Conservation (phyloP, 2,329 filamentous ascomycete species). For the Cylindrodendrum hubeiense region DNA sequence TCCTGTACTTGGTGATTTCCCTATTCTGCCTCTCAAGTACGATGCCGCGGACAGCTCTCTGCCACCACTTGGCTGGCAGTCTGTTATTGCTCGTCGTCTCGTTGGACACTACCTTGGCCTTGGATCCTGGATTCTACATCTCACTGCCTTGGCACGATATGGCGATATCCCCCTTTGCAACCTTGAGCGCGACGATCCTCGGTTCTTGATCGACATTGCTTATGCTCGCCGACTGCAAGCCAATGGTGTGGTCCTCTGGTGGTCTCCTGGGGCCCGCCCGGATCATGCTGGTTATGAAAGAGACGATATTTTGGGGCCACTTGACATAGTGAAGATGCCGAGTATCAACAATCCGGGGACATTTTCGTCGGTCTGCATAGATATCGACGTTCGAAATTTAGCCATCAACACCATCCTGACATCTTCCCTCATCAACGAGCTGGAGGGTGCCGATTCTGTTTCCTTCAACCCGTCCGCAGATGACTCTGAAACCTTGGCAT, state of each 20-base stretch:
- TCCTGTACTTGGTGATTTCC: constrained; percentile 85
- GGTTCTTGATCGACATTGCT: constrained; percentile 94
- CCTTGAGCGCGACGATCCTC: constrained; percentile 91
- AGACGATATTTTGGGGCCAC: constrained; percentile 85
- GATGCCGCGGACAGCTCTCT: constrained; percentile 88
- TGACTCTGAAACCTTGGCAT: constrained; percentile 71
- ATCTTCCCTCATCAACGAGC: constrained; percentile 95
- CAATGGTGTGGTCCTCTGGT: constrained; percentile 96
- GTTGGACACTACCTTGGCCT: constrained; percentile 92
- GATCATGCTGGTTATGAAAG: constrained; percentile 97
- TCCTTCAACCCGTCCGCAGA: constrained; percentile 75
- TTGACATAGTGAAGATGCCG: constrained; percentile 93
- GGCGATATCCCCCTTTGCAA: constrained; percentile 97
- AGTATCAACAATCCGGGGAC: constrained; percentile 93
- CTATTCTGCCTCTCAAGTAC: constrained; percentile 83
- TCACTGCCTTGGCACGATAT: constrained; percentile 89
- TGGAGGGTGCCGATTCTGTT: constrained; percentile 89
- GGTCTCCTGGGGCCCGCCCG: constrained; percentile 87
- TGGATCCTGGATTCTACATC: constrained; percentile 91
- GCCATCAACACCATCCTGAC: constrained; percentile 98
- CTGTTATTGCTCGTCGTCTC: constrained; percentile 85
- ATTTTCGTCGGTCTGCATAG: constrained; percentile 96
- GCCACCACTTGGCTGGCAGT: constrained; percentile 94
- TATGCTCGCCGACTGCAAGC: constrained; percentile 91
- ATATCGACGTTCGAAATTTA: constrained; percentile 92